A percentile compares a stretch with the other conserved stretches of the same genome.
phyloP scores from a whole-genome alignment of 2,329 filamentous ascomycete genomes.

The Colletotrichum orchidophilum region DNA sequence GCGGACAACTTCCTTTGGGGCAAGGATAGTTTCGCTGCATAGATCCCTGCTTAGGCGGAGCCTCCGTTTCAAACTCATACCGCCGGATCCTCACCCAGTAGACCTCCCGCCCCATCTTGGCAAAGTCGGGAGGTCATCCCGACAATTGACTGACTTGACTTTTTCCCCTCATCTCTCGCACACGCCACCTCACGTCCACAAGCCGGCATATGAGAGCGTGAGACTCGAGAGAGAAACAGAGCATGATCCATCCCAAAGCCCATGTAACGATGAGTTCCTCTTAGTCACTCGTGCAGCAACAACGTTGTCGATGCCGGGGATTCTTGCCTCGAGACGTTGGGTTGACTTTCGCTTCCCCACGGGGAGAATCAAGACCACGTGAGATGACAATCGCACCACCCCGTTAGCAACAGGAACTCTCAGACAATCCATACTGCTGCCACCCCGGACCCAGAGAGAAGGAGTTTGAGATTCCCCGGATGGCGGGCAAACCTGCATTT shows the following conservation, averaged over 20 bases:
- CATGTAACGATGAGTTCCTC: background rate
- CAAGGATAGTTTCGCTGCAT: background rate
- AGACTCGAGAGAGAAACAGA: background rate
- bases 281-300: slow-evolving; percentile 2
- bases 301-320: background rate
- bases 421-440: background rate
- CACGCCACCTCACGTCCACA: background rate
- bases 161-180: background rate
- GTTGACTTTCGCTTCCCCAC: background rate
- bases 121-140: slow-evolving; percentile 8
- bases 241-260: background rate
- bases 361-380: background rate
- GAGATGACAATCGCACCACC: background rate
- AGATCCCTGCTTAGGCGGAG: slow-evolving; percentile 12
- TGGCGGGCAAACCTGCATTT: background rate
- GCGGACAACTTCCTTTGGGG: slow-evolving; percentile 16
- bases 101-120: background rate
- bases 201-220: background rate
- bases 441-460: background rate
- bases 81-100: slow-evolving; percentile 15
- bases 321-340: background rate
- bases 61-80: slow-evolving; percentile 22
- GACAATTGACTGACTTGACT: background rate
- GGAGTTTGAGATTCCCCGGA: background rate
- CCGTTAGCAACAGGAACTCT: background rate